Evolutionary conservation across 805 yeast species (phyloP), one percentile per base, ranked within the genome.

Genomic region (Starmerella tilneyi): DNA sequence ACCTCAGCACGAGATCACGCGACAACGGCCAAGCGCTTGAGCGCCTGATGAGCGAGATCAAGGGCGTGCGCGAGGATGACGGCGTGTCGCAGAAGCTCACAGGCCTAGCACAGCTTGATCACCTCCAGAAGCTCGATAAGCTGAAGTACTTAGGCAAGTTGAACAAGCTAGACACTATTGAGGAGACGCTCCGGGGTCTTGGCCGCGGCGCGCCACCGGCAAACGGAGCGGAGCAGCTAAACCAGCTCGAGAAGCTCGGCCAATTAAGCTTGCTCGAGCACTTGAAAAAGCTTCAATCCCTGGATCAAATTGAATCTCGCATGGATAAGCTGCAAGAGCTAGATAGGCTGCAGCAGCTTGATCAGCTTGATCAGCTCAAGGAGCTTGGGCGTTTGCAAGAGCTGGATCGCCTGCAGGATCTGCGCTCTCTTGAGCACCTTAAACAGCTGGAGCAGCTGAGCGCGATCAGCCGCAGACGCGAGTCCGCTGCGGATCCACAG

Each of bases 1-100:
- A 59, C 23, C 50, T 64, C 24, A 58, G 63, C 9, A 50, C 57
- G 27, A 57, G 69, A 1, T 64, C 68, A 6, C 48, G 57, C 21
- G 66, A 64, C 45, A 64, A 64, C 50, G 68, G 67, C 12, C 54
- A 49, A 17, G 68, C 67, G 3, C 52, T 49, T 40, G 62, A 55
- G 50, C 43, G 24, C 30, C 52, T 47, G 24, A 52, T 50, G 49
- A 43, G 19, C 20, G 62, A 57, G 33, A 55, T 58, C 44, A 53
- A 54, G 37, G 56, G 56, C 19, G 56, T 47, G 4, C 44, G 56
- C 8, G 52, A 49, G 20, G 53, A 51, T 24, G 58, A 57, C 33
- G 59, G 61, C n/a, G 56, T 49, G 1, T 46, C 51, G 20, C 42
- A 55, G 28, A 51, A 45, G 21, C 47, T 52, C 13, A 55, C 58